Evolutionary conservation across 306 rosid species (phyloP), one percentile per base, ranked within the genome.

Genomic region (Arachis stenosperma): DNA sequence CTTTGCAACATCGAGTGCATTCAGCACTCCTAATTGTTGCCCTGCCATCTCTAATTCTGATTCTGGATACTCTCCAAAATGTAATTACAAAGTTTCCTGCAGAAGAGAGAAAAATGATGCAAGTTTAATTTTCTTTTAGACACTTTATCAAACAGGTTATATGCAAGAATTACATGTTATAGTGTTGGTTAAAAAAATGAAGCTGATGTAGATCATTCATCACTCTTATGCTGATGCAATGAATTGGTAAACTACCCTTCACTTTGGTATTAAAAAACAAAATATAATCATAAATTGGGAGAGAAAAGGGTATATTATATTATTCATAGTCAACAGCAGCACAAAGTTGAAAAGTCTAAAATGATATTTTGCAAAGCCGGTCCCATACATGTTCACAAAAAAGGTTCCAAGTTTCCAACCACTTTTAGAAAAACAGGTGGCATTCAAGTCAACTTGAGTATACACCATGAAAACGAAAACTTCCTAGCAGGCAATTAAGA

Each of bases 1-100:
- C 81, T 83, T 92, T 0, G 98, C 97, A 11, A 69, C 65, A 78
- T 92, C 98, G 6, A 92, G 92, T 76, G 98, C 91, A 59, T 78
- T 84, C 8, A 92, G 97, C 85, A 92, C 97, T 83, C 76, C 86
- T 27, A 87, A 57, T 67, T 80, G 82, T 44, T 60, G 43, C 33
- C 51, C 61, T 3, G 86, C 77, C 90, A 91, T 91, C 67, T 37
- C 74, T 75, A 30, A 41, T 52, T 55, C 39, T 69, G 74, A 65
- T 77, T 46, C 71, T 67, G 48, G 42, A 48, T 65, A 14, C 67
- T 2, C 58, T 57, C 44, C 63, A 12, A 58, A 1, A 61, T 8
- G 7, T 39, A 11, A 37, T 57, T 69, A 52, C 27, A 8, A 73
- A 42, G 5, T 61, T 71, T 58, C 77, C 86, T 77, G 68, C 83